phyloP scores from a whole-genome alignment of 208 protist genomes.

The Lotmaria passim region DNA sequence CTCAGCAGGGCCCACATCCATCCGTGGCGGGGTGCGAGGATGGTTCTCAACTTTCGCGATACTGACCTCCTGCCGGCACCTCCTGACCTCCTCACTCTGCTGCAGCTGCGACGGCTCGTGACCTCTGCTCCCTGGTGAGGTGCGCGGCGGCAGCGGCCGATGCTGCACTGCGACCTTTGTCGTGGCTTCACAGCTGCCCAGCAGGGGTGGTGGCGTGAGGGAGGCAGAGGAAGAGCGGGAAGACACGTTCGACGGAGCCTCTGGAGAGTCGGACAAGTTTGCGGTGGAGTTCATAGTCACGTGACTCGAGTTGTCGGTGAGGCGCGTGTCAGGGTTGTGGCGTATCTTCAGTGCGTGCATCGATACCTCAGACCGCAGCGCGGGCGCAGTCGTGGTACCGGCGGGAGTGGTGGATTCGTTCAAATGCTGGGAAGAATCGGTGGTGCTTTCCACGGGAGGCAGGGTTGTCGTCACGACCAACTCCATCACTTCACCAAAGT shows the following conservation, averaged over 20 bases:
- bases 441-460: too few relatives aligned
- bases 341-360: constrained; percentile 9
- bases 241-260: not conserved
- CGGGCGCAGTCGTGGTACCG: not conserved
- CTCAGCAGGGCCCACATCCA: not conserved
- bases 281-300: not conserved
- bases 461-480: not conserved
- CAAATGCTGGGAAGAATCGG: too few relatives aligned
- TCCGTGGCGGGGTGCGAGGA: not conserved
- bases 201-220: not conserved
- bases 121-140: too few relatives aligned
- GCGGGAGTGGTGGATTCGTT: too few relatives aligned
- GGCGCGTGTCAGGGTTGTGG: not conserved
- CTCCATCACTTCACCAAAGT: not conserved
- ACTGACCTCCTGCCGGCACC: not conserved
- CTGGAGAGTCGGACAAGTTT: not conserved
- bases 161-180: not conserved
- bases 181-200: not conserved
- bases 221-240: too few relatives aligned
- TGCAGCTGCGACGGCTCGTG: not conserved
- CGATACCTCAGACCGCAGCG: not conserved
- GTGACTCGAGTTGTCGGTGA: not conserved
- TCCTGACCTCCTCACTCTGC: not conserved
- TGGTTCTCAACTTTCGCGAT: not conserved
- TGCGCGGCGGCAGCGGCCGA: too few relatives aligned